Conservation (phyloP, 805 yeast species). For the Priceomyces melissophilus region DNA sequence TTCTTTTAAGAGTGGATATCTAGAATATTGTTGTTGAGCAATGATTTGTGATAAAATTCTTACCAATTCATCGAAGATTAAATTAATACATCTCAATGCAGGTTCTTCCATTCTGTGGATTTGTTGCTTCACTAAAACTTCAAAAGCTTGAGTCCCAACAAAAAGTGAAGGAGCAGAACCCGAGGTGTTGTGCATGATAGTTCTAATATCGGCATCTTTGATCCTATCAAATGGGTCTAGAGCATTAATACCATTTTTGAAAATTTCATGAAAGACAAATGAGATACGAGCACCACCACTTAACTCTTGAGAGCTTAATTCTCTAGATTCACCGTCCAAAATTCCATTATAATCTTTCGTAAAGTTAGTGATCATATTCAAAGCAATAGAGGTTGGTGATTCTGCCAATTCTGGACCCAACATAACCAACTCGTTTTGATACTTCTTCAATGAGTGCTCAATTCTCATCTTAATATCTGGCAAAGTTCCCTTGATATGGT, state of each 20-base stretch:
- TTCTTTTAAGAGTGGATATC: slow-evolving; percentile 90
- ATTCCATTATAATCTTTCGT: slow-evolving; percentile 88
- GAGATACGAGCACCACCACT: slow-evolving; percentile 98
- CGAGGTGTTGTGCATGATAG: slow-evolving; percentile 93
- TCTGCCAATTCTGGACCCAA: slow-evolving; percentile 90
- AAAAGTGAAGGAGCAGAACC: slow-evolving; percentile 95
- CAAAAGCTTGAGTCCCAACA: slow-evolving; percentile 97
- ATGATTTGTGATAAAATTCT: slow-evolving; percentile 84
- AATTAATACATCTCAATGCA: slow-evolving; percentile 76
- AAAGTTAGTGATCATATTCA: slow-evolving; percentile 88
- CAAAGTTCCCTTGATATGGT: slow-evolving; percentile 63
- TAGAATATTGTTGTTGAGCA: slow-evolving; percentile 72
- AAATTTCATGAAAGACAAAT: slow-evolving; percentile 95
- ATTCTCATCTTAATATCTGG: slow-evolving; percentile 94
- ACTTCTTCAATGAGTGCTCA: slow-evolving; percentile 79
- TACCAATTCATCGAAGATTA: slow-evolving; percentile 91
- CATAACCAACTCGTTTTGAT: slow-evolving; percentile 69
- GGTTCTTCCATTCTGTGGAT: slow-evolving; percentile 95
- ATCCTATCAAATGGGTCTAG: slow-evolving; percentile 96
- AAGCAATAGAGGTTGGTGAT: slow-evolving; percentile 83
- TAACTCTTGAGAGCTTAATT: slow-evolving; percentile 81
- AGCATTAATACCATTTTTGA: slow-evolving; percentile 85
- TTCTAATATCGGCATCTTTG: slow-evolving; percentile 91
- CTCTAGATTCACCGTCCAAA: slow-evolving; percentile 89
- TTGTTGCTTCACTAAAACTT: slow-evolving; percentile 91